A percentile compares a stretch with the other conserved stretches of the same genome.
Evolutionary conservation across 2,329 filamentous ascomycete genomes (phyloP).

Genomic region (Curvularia spicifera): DNA sequence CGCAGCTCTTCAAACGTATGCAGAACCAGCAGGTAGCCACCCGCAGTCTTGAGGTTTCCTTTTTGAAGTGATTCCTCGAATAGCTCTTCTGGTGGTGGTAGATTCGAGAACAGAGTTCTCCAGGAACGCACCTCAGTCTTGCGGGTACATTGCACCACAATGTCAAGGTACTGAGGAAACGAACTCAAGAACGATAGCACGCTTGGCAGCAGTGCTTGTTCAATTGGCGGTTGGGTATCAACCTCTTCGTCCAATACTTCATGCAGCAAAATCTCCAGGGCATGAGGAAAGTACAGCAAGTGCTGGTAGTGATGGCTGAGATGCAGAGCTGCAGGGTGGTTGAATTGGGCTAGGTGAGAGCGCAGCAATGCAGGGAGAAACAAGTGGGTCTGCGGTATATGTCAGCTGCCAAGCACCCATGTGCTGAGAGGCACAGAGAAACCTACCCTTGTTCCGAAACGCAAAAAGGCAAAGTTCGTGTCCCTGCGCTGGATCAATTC

Average conservation of each 20-base stretch:
- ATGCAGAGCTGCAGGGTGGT: slow-evolving; percentile 79
- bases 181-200: slow-evolving; percentile 61
- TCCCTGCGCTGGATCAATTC: slow-evolving; percentile 93
- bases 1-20: slow-evolving; percentile 73
- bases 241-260: slow-evolving; percentile 95
- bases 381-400: slow-evolving; percentile 74
- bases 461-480: slow-evolving; percentile 86
- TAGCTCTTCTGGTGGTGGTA: slow-evolving; percentile 87
- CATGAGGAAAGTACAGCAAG: slow-evolving; percentile 91
- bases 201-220: slow-evolving; percentile 58
- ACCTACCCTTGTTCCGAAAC: slow-evolving; percentile 83
- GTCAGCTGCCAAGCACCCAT: slow-evolving; percentile 19
- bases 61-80: slow-evolving; percentile 91
- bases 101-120: slow-evolving; percentile 89
- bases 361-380: slow-evolving; percentile 89
- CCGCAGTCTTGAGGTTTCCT: slow-evolving; percentile 90
- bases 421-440: slow-evolving; percentile 7
- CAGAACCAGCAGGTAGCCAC: slow-evolving; percentile 92
- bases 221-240: slow-evolving; percentile 63
- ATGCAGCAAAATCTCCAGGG: slow-evolving; percentile 88
- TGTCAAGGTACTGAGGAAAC: slow-evolving; percentile 83
- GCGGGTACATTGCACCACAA: slow-evolving; percentile 93
- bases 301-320: slow-evolving; percentile 85
- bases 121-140: slow-evolving; percentile 96
- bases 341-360: slow-evolving; percentile 76